These are phyloP conservation scores for Penicillium chermesinum DNA, from an alignment of 495 filamentous ascomycete species.

Conservation along the genomic window DNA sequence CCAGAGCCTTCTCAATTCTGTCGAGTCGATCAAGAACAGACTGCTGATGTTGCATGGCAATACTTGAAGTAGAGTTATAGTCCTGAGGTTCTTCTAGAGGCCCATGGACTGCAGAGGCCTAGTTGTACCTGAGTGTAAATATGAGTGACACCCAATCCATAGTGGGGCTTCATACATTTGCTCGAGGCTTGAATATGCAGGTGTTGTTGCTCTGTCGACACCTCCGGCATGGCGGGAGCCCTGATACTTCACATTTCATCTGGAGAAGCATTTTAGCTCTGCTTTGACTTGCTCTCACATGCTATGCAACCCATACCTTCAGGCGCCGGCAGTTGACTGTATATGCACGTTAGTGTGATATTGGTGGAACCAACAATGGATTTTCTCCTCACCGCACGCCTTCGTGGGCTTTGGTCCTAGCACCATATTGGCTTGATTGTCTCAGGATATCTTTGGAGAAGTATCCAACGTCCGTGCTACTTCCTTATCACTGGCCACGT, in stretches of 20 bases:
- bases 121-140: slow-evolving; percentile 1
- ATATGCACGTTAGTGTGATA: slow-evolving; percentile 13
- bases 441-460: background rate
- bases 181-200: slow-evolving; percentile 39
- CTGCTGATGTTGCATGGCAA: slow-evolving; percentile 13
- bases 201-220: slow-evolving; percentile 28
- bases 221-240: slow-evolving; percentile 32
- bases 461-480: slow-evolving; percentile 1
- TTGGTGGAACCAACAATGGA: too few species aligned
- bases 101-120: slow-evolving; percentile 33
- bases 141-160: background rate
- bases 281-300: background rate
- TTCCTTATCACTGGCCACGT: slow-evolving; percentile 2
- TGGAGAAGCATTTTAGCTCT: background rate
- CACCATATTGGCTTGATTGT: slow-evolving; percentile 17
- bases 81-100: slow-evolving; percentile 10
- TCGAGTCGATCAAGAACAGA: slow-evolving; percentile 34
- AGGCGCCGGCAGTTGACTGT: slow-evolving; percentile 37
- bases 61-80: background rate
- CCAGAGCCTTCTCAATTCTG: slow-evolving; percentile 32
- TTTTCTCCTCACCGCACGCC: slow-evolving; percentile 29
- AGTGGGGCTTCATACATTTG: slow-evolving; percentile 27
- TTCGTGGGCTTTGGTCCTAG: slow-evolving; percentile 36
- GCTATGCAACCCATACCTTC: slow-evolving; percentile 20
- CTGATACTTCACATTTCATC: slow-evolving; percentile 42